These are phyloP conservation scores for Pleurostoma richardsiae DNA, from an alignment of 2,329 filamentous ascomycete species.

Conservation along the genomic window DNA sequence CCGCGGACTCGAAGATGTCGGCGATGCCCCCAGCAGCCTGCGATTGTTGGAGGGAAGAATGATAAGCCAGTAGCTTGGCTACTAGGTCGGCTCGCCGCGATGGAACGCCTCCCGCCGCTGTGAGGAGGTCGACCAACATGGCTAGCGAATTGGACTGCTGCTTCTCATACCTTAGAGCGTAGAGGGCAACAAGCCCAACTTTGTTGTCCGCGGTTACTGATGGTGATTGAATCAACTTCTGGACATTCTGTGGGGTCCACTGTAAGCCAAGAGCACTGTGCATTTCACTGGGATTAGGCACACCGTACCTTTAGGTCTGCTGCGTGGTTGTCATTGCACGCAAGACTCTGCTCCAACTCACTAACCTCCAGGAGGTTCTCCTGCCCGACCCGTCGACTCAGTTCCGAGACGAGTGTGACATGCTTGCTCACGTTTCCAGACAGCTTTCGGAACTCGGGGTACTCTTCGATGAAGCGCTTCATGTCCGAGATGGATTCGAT, in stretches of 20 bases:
- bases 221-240: constrained; percentile 78
- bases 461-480: constrained; percentile 99
- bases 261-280: constrained; percentile 8
- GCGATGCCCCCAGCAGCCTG: constrained; percentile 74
- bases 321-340: constrained; percentile 93
- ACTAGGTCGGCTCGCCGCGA: constrained; percentile 73
- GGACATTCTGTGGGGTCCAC: constrained; percentile 57
- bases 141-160: constrained; percentile 78
- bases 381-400: constrained; percentile 80
- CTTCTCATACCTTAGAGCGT: constrained; percentile 87
- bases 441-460: constrained; percentile 93
- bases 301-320: constrained; percentile 75
- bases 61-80: constrained; percentile 76
- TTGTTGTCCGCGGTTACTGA: constrained; percentile 77
- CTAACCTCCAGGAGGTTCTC: constrained; percentile 92
- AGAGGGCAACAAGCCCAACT: constrained; percentile 85
- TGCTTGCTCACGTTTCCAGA: constrained; percentile 99
- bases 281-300: too few relatives aligned
- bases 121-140: constrained; percentile 80
- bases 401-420: constrained; percentile 89
- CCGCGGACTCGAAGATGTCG: constrained; percentile 86
- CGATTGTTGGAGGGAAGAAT: constrained; percentile 77
- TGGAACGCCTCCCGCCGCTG: constrained; percentile 76
- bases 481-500: constrained; percentile 97
- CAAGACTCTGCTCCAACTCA: constrained; percentile 92